phyloP scores from a whole-genome alignment of 148 eudicot genomes.

The Polygonum maritimum region DNA sequence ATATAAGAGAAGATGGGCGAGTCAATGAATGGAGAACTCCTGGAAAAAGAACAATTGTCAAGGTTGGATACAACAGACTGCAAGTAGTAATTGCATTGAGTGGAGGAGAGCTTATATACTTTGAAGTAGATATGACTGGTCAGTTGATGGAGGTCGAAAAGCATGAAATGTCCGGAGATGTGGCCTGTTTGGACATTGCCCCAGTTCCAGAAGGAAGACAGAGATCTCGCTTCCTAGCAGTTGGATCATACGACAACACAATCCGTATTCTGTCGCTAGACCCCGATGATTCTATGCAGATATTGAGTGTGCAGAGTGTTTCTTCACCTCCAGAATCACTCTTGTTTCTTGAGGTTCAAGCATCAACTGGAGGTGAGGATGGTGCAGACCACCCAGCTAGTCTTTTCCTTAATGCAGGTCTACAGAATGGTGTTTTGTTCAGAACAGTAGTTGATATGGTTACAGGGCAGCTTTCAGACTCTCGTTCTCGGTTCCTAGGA shows the following conservation, averaged over 20 bases:
- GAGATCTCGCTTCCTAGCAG: conserved; percentile 92
- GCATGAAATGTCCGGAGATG: conserved; percentile 96
- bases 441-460: conserved; percentile 99
- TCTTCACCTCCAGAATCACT: conserved; percentile 95
- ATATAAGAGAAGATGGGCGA: conserved; percentile 98
- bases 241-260: conserved; percentile 91
- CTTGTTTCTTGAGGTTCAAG: conserved; percentile 89
- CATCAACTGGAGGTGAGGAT: conserved; percentile 94
- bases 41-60: conserved; percentile 92
- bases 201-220: conserved; percentile 97
- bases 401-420: conserved; percentile 89
- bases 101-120: conserved; percentile 96
- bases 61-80: conserved; percentile 91
- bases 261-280: conserved; percentile 89
- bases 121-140: conserved; percentile 92
- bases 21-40: conserved; percentile 98
- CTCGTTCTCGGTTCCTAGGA: conserved; percentile 92
- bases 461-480: conserved; percentile 93
- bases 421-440: conserved; percentile 85
- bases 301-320: conserved; percentile 88
- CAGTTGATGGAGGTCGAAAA: conserved; percentile 93
- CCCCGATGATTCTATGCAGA: conserved; percentile 96
- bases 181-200: conserved; percentile 96
- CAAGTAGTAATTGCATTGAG: conserved; percentile 94
- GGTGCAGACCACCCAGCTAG: conserved; percentile 99